phyloP scores from a whole-genome alignment of 441 rosid genomes.

The Adansonia rubrostipa region DNA sequence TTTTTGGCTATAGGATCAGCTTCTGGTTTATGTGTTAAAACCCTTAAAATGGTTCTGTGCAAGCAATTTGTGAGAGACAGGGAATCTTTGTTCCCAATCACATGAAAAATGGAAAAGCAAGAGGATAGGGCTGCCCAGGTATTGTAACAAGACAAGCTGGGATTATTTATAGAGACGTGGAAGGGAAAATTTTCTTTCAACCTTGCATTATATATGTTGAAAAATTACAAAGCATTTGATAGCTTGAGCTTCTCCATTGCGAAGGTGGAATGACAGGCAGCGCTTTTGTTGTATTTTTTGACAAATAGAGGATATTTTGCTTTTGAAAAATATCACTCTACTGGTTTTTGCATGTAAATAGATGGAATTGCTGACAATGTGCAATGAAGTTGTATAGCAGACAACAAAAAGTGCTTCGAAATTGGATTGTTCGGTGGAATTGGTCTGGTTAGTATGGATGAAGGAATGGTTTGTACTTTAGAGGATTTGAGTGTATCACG shows the following conservation, averaged over 20 bases:
- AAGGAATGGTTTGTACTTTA: conserved; percentile 11
- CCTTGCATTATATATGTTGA: conserved; percentile 12
- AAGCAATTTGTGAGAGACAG: neutral
- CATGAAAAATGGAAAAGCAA: conserved; percentile 8
- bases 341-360: conserved; percentile 45
- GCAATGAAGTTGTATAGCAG: conserved; percentile 48
- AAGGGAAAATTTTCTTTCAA: conserved; percentile 17
- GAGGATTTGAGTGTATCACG: conserved; percentile 28
- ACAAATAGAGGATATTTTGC: conserved; percentile 30
- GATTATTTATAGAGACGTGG: conserved; percentile 8
- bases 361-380: conserved; percentile 39
- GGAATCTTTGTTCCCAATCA: conserved; percentile 13
- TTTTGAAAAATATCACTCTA: conserved; percentile 34
- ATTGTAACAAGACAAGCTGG: conserved; percentile 2
- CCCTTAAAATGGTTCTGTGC: neutral
- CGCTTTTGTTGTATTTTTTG: conserved; percentile 33
- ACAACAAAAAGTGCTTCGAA: conserved; percentile 33
- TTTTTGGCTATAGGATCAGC: conserved; percentile 28
- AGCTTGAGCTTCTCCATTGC: conserved; percentile 21
- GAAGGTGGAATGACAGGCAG: conserved; percentile 25
- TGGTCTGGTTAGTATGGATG: conserved; percentile 22
- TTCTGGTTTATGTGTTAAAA: conserved; percentile 30
- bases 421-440: conserved; percentile 8
- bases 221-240: conserved; percentile 15
- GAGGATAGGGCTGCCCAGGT: conserved; percentile 17